A percentile compares a stretch with the other conserved stretches of the same genome.
Conservation (phyloP, 2,329 filamentous ascomycete species). For the Diplodia corticola region DNA sequence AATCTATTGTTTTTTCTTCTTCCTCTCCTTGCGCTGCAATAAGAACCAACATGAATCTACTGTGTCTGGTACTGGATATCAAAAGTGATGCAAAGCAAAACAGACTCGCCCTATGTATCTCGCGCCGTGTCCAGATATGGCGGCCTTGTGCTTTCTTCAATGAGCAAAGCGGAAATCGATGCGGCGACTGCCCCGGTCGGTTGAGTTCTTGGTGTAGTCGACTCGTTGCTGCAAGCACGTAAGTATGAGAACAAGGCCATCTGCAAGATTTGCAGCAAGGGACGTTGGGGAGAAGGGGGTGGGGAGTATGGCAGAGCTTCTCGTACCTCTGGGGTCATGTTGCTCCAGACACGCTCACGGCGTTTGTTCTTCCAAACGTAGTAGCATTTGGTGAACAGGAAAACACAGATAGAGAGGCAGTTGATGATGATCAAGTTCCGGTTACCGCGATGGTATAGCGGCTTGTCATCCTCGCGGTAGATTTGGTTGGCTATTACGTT, state of each 20-base stretch:
- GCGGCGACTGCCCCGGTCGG: conserved; percentile 34
- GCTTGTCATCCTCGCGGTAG: conserved; percentile 50
- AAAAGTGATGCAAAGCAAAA: background rate
- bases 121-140: background rate
- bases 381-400: conserved; percentile 41
- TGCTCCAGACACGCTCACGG: conserved; percentile 32
- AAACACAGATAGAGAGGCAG: conserved; percentile 36
- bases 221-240: conserved; percentile 29
- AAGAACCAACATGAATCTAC: background rate
- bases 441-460: conserved; percentile 48
- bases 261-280: background rate
- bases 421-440: conserved; percentile 37
- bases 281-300: too few species aligned
- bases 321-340: conserved; percentile 28
- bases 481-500: conserved; percentile 51
- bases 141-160: conserved; percentile 7
- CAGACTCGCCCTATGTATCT: background rate
- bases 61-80: background rate
- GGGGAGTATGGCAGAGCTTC: too few species aligned
- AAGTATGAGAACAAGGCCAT: background rate
- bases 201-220: conserved; percentile 33
- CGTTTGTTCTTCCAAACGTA: conserved; percentile 46
- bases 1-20: background rate
- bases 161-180: conserved; percentile 37
- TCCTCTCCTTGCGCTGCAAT: background rate